Evolutionary conservation across 1,139 yeast species (phyloP).

Genomic region (Sugiyamaella sp.): DNA sequence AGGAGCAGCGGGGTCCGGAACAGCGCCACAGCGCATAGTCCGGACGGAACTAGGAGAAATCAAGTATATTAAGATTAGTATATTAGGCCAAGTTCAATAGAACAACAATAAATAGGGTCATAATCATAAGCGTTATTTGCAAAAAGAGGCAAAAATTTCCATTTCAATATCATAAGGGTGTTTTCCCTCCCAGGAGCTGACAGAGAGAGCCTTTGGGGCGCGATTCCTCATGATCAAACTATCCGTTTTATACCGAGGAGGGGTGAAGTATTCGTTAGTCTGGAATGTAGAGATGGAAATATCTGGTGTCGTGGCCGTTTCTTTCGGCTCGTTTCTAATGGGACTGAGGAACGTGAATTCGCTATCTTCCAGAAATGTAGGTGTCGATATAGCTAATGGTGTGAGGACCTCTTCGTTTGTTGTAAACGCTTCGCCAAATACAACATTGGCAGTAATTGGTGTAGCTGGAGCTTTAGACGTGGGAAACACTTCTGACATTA

Average conservation of each 20-base stretch:
- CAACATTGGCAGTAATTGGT: background rate
- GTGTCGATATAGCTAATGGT: slow-evolving; percentile 3
- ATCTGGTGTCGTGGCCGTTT: background rate
- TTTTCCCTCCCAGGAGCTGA: slow-evolving; percentile 1
- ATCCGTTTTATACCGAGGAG: background rate
- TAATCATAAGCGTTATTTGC: slow-evolving; percentile 9
- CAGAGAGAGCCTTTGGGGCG: background rate
- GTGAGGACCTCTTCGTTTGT: background rate
- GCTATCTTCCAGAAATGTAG: background rate
- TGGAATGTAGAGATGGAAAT: background rate
- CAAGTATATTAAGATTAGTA: background rate
- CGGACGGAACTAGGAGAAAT: background rate
- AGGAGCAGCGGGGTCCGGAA: background rate
- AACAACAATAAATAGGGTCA: slow-evolving; percentile 4
- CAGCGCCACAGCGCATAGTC: too few relatives aligned
- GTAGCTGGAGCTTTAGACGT: background rate
- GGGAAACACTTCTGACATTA: slow-evolving; percentile 9
- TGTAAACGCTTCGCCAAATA: slow-evolving; percentile 18
- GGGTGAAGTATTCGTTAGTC: background rate
- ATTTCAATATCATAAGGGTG: slow-evolving; percentile 22
- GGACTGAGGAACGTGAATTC: background rate
- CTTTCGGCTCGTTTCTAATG: background rate
- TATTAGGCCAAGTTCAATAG: background rate
- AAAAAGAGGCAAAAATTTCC: slow-evolving; percentile 20
- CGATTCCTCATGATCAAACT: background rate